Base-by-base conservation (phyloP, 2,329 filamentous ascomycete species). In the Lachnellula subtilissima region DNA sequence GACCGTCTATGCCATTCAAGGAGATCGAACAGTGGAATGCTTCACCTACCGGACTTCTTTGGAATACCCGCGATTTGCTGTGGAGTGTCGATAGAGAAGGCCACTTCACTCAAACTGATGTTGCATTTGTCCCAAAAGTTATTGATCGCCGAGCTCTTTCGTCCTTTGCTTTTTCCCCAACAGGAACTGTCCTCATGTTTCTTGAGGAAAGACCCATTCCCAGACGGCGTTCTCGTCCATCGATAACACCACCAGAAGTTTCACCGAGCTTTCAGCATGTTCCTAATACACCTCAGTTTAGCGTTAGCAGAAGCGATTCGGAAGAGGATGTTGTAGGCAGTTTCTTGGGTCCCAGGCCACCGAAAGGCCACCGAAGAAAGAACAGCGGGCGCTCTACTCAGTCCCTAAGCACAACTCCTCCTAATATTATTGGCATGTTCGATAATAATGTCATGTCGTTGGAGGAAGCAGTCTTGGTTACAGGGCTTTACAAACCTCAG, bases 61-160 rank as follows among this genome's bases (percentile, higher is more conserved):
- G 85, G 85, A 82, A 81, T 54, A 78, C 84, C 59, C 79, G 83
- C 58, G 84, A 87, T 60, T 75, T 86, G 47, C 70, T 88, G 0
- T 88, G 85, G 85, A 85, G 83, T 1, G 84, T 79, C 6, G 84
- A 84, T 1, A 77, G 76, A 23, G 84, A 87, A 60, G 82, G 82
- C 0, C 68, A 78, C 3, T 86, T 88, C 57, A 79, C 77, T 28
- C 85, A 88, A 64, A 85, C 81, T 59, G 85, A 88, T 65, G 75
- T 87, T 19, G 80, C 82, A 0, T 87, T 81, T 70, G 82, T 84
- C 0, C 81, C 80, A 3, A 82, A 82, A 62, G 78, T 82, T 15
- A 79, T 87, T 48, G 84, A 88, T 65, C 78, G 82, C 17, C 79
- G 83, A 52, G 77, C 83, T 1, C 78, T 85, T 3, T 86, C 84